A percentile compares a stretch with the other conserved stretches of the same genome.
Evolutionary conservation across 371 early-diverging fungal genomes (phyloP).

Genomic region (Quaeritorhiza haematococci): DNA sequence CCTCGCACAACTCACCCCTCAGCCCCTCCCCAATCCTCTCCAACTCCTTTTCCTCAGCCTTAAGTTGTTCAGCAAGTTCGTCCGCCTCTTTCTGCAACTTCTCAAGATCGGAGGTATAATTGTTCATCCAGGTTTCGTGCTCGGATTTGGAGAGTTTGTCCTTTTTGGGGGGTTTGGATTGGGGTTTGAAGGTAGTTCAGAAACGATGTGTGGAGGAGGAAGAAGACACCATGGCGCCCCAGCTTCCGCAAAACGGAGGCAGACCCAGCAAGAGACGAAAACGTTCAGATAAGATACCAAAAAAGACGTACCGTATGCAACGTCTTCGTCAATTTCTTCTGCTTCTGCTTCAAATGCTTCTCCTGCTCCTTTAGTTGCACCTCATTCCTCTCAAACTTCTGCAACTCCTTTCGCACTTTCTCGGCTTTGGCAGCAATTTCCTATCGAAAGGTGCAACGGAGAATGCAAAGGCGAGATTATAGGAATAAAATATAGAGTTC

Average conservation of each 20-base stretch:
- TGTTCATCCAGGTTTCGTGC: constrained; percentile 48
- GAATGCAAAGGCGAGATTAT: not conserved
- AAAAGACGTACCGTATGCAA: constrained; percentile 47
- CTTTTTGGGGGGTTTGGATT: too few species aligned
- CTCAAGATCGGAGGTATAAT: constrained; percentile 24
- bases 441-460: constrained; percentile 19
- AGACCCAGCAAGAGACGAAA: not conserved
- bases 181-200: too few species aligned
- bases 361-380: constrained; percentile 72
- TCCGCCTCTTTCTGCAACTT: constrained; percentile 45
- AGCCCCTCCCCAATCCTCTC: constrained; percentile 73
- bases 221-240: too few species aligned
- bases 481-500: not conserved
- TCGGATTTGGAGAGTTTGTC: constrained; percentile 45
- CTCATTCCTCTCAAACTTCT: constrained; percentile 72
- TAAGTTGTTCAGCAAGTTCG: constrained; percentile 58
- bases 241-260: not conserved
- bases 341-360: constrained; percentile 69
- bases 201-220: too few species aligned
- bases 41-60: constrained; percentile 61
- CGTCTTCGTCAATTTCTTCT: constrained; percentile 61
- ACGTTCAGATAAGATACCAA: too few species aligned
- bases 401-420: constrained; percentile 53
- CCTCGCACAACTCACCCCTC: constrained; percentile 45
- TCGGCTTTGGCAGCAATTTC: constrained; percentile 51